A percentile compares a stretch with the other conserved stretches of the same genome.
These are phyloP conservation scores for Trichoderma citrinoviride DNA, from an alignment of 2,329 filamentous ascomycete species.

Conservation along the genomic window DNA sequence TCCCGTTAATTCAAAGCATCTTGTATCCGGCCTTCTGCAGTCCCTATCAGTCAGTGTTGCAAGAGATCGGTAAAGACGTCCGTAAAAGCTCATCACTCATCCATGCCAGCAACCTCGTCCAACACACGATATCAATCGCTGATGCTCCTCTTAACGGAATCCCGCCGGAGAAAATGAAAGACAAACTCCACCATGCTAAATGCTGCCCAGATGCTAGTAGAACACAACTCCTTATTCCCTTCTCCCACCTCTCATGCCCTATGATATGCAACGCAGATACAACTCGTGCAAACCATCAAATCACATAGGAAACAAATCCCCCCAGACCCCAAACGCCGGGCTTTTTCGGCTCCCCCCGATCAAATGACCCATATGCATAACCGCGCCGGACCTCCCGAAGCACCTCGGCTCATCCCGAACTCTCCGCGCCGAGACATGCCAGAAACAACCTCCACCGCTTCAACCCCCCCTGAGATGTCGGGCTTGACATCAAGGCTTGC, in stretches of 20 bases:
- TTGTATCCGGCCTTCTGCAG: no score
- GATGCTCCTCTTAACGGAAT: background rate
- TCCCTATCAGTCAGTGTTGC: background rate
- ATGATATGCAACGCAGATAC: background rate
- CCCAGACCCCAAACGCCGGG: background rate
- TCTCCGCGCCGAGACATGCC: background rate
- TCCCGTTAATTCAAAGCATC: background rate
- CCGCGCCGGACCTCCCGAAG: slow-evolving; percentile 5
- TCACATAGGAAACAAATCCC: background rate
- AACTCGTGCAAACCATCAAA: background rate
- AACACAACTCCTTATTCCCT: no score
- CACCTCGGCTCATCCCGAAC: background rate
- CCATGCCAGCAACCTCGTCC: no score
- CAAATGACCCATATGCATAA: no score
- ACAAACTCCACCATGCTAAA: background rate
- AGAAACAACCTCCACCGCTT: background rate
- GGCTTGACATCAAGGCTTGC: background rate
- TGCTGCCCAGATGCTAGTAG: background rate
- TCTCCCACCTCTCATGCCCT: no score
- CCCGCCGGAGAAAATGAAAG: no score
- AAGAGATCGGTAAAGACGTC: background rate
- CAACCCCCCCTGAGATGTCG: background rate
- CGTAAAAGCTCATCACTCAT: background rate
- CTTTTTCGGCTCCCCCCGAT: no score
- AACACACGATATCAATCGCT: background rate